Percentiles rank a stretch among this genome's conserved stretches.
Evolutionary conservation across 1,284 basidiomycete genomes (phyloP).

Genomic region (Schizophyllum commune): DNA sequence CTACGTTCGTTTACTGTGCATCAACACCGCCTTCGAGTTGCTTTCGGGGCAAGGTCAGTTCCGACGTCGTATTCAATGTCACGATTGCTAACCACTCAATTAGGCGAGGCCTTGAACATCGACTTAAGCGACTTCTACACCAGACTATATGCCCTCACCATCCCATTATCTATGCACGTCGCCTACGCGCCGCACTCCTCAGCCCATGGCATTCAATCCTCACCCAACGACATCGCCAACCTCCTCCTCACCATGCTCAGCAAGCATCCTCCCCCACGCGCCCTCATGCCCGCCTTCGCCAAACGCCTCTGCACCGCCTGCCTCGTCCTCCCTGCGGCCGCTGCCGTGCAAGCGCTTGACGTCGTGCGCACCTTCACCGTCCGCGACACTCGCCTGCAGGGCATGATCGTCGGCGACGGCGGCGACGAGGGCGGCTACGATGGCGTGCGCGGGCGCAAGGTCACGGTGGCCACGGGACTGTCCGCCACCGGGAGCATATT

Average conservation of each 20-base stretch:
- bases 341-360: slow-evolving; percentile 59
- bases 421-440: background rate
- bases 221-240: slow-evolving; percentile 40
- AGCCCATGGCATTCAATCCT: slow-evolving; percentile 13
- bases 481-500: background rate
- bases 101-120: slow-evolving; percentile 93
- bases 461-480: background rate
- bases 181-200: slow-evolving; percentile 7
- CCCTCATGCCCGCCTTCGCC: slow-evolving; percentile 83
- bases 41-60: slow-evolving; percentile 83
- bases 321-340: slow-evolving; percentile 70
- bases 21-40: slow-evolving; percentile 94
- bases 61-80: slow-evolving; percentile 6
- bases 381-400: background rate
- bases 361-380: slow-evolving; percentile 40
- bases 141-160: slow-evolving; percentile 65
- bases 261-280: slow-evolving; percentile 28
- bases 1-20: slow-evolving; percentile 74
- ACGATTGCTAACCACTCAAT: background rate
- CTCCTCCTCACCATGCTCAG: slow-evolving; percentile 56
- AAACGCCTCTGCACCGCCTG: slow-evolving; percentile 82
- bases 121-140: slow-evolving; percentile 89
- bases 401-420: background rate
- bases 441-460: background rate
- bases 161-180: slow-evolving; percentile 41